Evolutionary conservation across 441 rosid species (phyloP).

Genomic region (Euphorbia schlechtendalii): DNA sequence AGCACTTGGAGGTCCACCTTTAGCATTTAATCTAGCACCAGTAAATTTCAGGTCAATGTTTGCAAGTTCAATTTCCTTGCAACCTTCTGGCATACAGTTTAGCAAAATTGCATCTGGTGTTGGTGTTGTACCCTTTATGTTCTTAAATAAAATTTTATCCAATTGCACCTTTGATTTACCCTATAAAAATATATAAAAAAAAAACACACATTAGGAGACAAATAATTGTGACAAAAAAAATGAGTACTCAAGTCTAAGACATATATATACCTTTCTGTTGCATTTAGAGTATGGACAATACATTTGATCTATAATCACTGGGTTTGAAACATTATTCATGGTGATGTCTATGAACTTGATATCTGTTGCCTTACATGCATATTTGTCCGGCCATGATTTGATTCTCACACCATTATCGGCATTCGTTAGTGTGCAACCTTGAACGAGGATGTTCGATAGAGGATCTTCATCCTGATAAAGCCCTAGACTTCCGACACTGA

Average conservation of each 20-base stretch:
- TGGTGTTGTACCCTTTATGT: background rate
- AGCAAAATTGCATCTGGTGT: background rate
- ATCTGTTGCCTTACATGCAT: background rate
- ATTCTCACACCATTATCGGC: slow-evolving; percentile 42
- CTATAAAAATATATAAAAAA: background rate
- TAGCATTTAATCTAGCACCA: background rate
- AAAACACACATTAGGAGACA: background rate
- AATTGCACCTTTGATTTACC: background rate
- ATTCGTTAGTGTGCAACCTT: slow-evolving; percentile 28
- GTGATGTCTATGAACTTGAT: background rate
- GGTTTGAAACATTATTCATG: background rate
- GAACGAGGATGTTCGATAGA: slow-evolving; percentile 25
- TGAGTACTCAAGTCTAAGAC: too few species aligned
- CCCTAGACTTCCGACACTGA: too few species aligned
- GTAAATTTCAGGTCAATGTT: background rate
- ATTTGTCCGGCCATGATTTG: slow-evolving; percentile 10
- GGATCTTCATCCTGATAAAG: slow-evolving; percentile 25
- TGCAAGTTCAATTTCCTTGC: background rate
- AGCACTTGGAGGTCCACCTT: background rate
- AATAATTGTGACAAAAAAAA: background rate
- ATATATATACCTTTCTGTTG: background rate
- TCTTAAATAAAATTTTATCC: background rate
- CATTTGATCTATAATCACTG: background rate
- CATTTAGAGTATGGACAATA: background rate
- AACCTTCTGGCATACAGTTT: background rate